phyloP scores from a whole-genome alignment of 768 basidiomycete species.

The Floccularia luteovirens region DNA sequence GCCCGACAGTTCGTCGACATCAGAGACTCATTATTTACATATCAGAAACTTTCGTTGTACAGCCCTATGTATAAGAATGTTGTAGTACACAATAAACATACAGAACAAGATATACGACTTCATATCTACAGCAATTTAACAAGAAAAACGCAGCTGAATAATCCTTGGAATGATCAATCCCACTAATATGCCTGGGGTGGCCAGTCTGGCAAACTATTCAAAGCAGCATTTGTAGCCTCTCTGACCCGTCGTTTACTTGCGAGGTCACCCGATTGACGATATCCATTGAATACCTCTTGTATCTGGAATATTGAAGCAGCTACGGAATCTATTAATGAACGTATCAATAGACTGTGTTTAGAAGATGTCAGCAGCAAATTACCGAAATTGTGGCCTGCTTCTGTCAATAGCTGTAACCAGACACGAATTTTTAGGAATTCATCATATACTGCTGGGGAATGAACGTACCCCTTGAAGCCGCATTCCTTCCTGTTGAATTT shows the following conservation, averaged over 20 bases:
- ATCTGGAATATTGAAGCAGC: conserved; percentile 71
- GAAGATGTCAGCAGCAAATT: conserved; percentile 1
- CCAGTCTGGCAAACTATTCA: conserved; percentile 69
- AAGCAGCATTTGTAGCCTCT: conserved; percentile 71
- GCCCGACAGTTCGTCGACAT: too few species aligned
- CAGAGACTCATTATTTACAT: too few species aligned
- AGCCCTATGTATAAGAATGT: too few species aligned
- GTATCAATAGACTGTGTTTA: background rate
- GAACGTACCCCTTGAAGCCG: conserved; percentile 52
- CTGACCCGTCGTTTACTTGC: conserved; percentile 71
- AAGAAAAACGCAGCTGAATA: too few species aligned
- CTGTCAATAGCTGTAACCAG: conserved; percentile 40
- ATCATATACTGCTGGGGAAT: conserved; percentile 1
- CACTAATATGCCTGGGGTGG: conserved; percentile 36
- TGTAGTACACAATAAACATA: too few species aligned
- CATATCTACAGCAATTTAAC: too few species aligned
- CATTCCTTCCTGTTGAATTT: conserved; percentile 47
- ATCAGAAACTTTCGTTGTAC: too few species aligned
- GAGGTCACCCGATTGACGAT: conserved; percentile 65
- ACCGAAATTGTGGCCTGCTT: conserved; percentile 49
- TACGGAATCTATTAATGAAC: conserved; percentile 40
- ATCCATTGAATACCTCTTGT: conserved; percentile 64
- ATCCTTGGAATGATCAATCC: too few species aligned
- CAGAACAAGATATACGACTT: too few species aligned
- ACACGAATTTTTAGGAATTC: conserved; percentile 1